Base-by-base conservation (phyloP, 768 basidiomycete genomes). In the Phaeolepiota aurea region DNA sequence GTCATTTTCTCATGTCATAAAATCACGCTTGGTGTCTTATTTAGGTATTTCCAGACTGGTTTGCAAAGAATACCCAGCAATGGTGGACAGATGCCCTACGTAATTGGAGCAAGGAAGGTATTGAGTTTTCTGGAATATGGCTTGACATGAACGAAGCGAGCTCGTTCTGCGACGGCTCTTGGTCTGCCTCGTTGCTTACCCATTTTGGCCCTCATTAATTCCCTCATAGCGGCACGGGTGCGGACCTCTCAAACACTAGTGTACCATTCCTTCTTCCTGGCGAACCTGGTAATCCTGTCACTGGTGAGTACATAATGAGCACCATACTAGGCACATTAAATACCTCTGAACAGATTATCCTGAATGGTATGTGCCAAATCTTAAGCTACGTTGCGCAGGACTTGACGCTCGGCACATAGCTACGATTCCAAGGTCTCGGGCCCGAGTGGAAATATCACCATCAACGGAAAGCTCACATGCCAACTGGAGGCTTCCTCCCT, bases 391-490 rank as follows among this genome's bases (percentile, higher is more conserved):
- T 10, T 35, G 11, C 9, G 34, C 9, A 35, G 18, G 18, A 4
- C 19, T 19, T 40, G 22, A 33, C 45, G 37, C 23, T 32, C 3
- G 11, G 14, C 7, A 10, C 10, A 28, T 50, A 83, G 82, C 32
- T 87, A 87, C 52, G 71, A 86, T 49, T 48, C 68, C 14, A 68
- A 73, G 0, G 50, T 74, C 11, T 84, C 68, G 49, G 83, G 82
- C 11, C 72, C 75, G 0, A 83, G 81, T 46, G 84, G 84, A 3
- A 87, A 87, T 50, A 74, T 87, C 54, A 83, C 79, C 10, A 69
- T 85, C 46, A 79, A 82, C 40, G 82, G 81, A 4, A 73, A 64
- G 2, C 58, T 71, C 31, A 86, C 82, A 3, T 79, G 71, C 44
- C 58, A 52, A 14, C 22, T 48, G 15, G 44, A 50, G 32, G 36